Percentiles rank a stretch among this genome's conserved stretches.
Conservation (phyloP, 2,329 filamentous ascomycete genomes). For the Monilinia laxa region DNA sequence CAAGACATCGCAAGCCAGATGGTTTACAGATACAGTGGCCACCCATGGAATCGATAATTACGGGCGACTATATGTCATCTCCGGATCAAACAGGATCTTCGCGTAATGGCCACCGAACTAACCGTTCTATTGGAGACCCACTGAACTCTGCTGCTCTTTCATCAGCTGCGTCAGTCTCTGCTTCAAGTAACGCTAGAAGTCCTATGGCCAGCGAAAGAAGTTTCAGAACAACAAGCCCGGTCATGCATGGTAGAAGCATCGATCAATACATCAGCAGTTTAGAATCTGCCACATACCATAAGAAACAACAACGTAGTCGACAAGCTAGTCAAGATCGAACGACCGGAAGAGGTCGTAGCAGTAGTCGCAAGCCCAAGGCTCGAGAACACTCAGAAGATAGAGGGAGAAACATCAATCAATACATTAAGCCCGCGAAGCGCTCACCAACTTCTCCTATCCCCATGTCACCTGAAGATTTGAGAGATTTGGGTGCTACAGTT, state of each 20-base stretch:
- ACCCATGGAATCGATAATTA: constrained; percentile 52
- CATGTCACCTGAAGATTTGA: constrained; percentile 88
- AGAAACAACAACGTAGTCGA: constrained; percentile 50
- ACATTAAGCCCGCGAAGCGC: constrained; percentile 71
- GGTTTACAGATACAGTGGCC: constrained; percentile 65
- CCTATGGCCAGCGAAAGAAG: constrained; percentile 46
- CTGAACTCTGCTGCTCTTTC: constrained; percentile 43
- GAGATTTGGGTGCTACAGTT: constrained; percentile 52
- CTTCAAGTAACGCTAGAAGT: constrained; percentile 49
- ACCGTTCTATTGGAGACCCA: constrained; percentile 12
- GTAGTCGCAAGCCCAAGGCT: constrained; percentile 50
- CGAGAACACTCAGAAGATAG: constrained; percentile 69
- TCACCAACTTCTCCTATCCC: constrained; percentile 90
- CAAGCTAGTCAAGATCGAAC: constrained; percentile 46
- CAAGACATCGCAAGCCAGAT: constrained; percentile 74
- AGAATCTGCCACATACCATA: constrained; percentile 69
- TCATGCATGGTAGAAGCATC: constrained; percentile 63
- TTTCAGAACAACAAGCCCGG: constrained; percentile 52
- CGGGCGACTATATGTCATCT: constrained; percentile 54
- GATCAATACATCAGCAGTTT: constrained; percentile 86
- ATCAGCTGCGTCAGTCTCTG: constrained; percentile 56
- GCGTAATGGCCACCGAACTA: constrained; percentile 46
- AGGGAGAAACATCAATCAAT: constrained; percentile 59
- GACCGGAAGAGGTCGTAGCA: constrained; percentile 46
- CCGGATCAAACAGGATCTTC: constrained; percentile 56